These are phyloP conservation scores for Fonsecaea multimorphosa DNA, from an alignment of 2,329 filamentous ascomycete species.

Conservation along the genomic window DNA sequence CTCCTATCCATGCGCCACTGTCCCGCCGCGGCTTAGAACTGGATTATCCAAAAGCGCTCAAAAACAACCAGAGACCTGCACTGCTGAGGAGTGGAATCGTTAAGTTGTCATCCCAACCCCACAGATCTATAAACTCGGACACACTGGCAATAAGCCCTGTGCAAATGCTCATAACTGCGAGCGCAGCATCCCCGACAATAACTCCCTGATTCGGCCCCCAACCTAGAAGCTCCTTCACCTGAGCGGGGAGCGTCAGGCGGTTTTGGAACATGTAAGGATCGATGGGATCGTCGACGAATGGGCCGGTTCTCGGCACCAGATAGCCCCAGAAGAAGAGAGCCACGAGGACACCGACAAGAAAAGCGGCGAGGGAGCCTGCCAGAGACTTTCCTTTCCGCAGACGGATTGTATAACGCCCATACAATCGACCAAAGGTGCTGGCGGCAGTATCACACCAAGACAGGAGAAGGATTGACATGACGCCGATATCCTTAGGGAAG, in stretches of 20 bases:
- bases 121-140: constrained; percentile 89
- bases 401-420: constrained; percentile 84
- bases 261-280: constrained; percentile 78
- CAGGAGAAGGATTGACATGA: constrained; percentile 85
- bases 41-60: constrained; percentile 74
- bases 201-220: constrained; percentile 64
- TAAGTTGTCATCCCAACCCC: constrained; percentile 95
- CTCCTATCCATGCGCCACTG: constrained; percentile 11
- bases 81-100: constrained; percentile 94
- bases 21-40: neutral
- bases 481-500: constrained; percentile 90
- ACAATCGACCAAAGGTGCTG: constrained; percentile 88
- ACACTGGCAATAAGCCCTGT: constrained; percentile 87
- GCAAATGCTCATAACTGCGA: constrained; percentile 81
- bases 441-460: constrained; percentile 99
- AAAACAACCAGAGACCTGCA: constrained; percentile 85
- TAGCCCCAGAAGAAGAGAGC: constrained; percentile 88
- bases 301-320: constrained; percentile 72
- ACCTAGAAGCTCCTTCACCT: constrained; percentile 65
- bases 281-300: constrained; percentile 70
- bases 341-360: constrained; percentile 79
- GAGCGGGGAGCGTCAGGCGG: constrained; percentile 70
- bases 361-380: constrained; percentile 85
- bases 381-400: constrained; percentile 88
- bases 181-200: constrained; percentile 72